These are phyloP conservation scores for Aspergillus sp. DNA, from an alignment of 2,329 filamentous ascomycete genomes.

Conservation along the genomic window DNA sequence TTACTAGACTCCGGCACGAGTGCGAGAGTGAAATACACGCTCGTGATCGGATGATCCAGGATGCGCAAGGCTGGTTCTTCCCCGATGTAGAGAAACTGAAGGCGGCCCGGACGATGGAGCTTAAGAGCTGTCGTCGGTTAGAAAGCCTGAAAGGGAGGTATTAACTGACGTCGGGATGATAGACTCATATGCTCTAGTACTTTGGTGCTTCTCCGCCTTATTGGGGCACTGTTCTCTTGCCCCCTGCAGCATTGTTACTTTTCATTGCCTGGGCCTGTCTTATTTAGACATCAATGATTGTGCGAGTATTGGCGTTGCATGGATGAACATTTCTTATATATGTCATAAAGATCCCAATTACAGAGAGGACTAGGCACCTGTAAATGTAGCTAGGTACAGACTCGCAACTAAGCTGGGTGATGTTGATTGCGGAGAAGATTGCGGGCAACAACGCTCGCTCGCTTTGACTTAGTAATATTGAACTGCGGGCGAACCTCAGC, in stretches of 20 bases:
- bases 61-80: constrained; percentile 86
- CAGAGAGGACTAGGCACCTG: not conserved
- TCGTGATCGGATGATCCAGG: constrained; percentile 70
- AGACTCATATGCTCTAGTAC: constrained; percentile 8
- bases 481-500: constrained; percentile 35
- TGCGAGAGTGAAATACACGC: constrained; percentile 75
- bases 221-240: constrained; percentile 15
- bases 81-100: constrained; percentile 79
- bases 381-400: not conserved
- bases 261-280: constrained; percentile 2
- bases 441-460: constrained; percentile 17
- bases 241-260: constrained; percentile 13
- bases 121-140: constrained; percentile 63
- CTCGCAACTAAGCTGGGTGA: constrained; percentile 19
- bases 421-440: constrained; percentile 8
- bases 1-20: constrained; percentile 68
- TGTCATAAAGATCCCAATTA: not conserved
- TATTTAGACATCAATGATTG: constrained; percentile 24
- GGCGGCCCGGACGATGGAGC: constrained; percentile 65
- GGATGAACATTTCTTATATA: constrained; percentile 11
- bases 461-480: constrained; percentile 19
- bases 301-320: constrained; percentile 22
- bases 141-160: constrained; percentile 53
- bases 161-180: constrained; percentile 24
- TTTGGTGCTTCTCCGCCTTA: constrained; percentile 8